phyloP scores from a whole-genome alignment of 148 eudicot genomes.

The Rhododendron vialii region DNA sequence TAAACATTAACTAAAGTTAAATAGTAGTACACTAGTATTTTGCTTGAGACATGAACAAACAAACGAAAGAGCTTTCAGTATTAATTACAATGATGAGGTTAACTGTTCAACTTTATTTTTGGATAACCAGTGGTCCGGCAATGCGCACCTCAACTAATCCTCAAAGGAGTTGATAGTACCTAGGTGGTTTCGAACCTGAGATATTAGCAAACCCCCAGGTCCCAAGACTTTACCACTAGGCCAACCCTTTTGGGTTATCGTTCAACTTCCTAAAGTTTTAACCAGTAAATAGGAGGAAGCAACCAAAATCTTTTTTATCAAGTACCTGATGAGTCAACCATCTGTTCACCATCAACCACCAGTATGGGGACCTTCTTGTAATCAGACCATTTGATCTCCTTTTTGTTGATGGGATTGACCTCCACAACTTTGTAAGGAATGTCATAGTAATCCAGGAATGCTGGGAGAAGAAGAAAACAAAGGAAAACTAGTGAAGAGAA shows the following conservation, averaged over 20 bases:
- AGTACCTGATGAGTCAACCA: constrained; percentile 92
- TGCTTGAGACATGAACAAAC: not conserved
- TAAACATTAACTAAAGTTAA: not conserved
- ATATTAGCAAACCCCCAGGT: not conserved
- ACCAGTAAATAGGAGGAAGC: not conserved
- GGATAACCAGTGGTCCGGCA: not conserved
- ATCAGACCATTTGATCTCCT: constrained; percentile 96
- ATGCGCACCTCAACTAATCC: not conserved
- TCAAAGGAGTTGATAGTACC: not conserved
- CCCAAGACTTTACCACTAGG: not conserved
- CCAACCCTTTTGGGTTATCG: not conserved
- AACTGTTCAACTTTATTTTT: not conserved
- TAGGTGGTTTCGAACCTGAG: not conserved
- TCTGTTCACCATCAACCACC: constrained; percentile 82
- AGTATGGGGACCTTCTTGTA: constrained; percentile 92
- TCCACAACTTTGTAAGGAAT: constrained; percentile 94
- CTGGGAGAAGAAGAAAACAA: constrained; percentile 30
- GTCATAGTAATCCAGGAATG: constrained; percentile 82
- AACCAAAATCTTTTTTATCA: not conserved
- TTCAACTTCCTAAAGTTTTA: not conserved
- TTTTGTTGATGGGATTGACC: constrained; percentile 94
- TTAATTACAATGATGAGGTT: not conserved
- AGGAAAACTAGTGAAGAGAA: not conserved
- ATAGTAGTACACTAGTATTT: not conserved
- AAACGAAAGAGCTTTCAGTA: not conserved